Percentiles rank a stretch among this genome's conserved stretches.
Conservation (phyloP, 225 moss, liverwort and hornwort genomes). For the Climacium dendroides region DNA sequence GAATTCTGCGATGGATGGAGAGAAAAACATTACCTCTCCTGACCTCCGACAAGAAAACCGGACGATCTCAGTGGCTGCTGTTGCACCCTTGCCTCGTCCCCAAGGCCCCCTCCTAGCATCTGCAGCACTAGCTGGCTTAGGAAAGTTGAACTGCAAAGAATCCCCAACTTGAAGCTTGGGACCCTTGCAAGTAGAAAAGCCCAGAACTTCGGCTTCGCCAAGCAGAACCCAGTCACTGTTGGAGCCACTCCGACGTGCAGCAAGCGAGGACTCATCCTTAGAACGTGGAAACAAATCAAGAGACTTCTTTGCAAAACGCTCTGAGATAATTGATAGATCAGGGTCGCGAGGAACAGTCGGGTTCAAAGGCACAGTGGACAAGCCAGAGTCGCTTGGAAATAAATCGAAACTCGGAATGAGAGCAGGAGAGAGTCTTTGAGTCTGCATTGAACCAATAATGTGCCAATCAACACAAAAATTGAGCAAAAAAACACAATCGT, state of each 20-base stretch:
- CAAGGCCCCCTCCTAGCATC: slow-evolving; percentile 26
- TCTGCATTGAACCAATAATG: slow-evolving; percentile 2
- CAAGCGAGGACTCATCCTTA: neutral
- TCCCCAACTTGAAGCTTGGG: slow-evolving; percentile 56
- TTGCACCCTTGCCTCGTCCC: slow-evolving; percentile 52
- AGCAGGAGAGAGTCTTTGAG: neutral
- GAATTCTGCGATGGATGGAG: neutral
- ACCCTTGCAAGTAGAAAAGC: slow-evolving; percentile 75
- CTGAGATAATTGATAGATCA: neutral
- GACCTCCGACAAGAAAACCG: slow-evolving; percentile 66
- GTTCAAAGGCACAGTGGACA: neutral
- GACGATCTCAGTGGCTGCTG: slow-evolving; percentile 60
- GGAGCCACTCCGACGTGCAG: neutral
- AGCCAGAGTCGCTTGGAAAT: slow-evolving; percentile 9
- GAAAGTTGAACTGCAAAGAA: slow-evolving; percentile 56
- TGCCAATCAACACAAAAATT: neutral
- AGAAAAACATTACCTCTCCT: slow-evolving; percentile 51
- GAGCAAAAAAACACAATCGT: neutral
- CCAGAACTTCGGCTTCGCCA: slow-evolving; percentile 51
- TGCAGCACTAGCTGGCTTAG: slow-evolving; percentile 12
- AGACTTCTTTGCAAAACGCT: neutral
- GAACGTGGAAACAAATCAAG: neutral
- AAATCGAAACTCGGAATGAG: slow-evolving; percentile 30
- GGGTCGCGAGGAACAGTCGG: neutral
- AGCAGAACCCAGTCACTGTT: slow-evolving; percentile 51